phyloP scores from a whole-genome alignment of 805 yeast genomes.

The Metschnikowia borealis region DNA sequence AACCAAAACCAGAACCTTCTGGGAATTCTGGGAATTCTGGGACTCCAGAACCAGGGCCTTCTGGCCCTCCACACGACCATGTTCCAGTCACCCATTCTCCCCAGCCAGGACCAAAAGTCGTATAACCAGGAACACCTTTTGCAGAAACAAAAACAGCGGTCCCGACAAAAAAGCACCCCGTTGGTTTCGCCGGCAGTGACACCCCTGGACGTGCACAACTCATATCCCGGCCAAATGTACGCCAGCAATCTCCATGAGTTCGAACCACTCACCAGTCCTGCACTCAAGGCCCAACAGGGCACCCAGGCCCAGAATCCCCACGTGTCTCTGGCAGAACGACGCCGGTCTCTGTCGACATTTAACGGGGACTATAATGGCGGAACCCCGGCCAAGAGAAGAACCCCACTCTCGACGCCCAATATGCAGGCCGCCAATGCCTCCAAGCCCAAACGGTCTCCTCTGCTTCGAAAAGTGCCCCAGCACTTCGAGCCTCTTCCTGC shows the following conservation, averaged over 20 bases:
- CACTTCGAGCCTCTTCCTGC: constrained; percentile 24
- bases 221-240: constrained; percentile 15
- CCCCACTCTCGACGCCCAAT: constrained; percentile 44
- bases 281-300: constrained; percentile 46
- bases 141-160: constrained; percentile 27
- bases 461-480: constrained; percentile 17
- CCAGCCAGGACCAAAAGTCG: constrained; percentile 39
- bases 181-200: constrained; percentile 73
- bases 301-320: not conserved
- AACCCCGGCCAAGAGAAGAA: constrained; percentile 30
- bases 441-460: constrained; percentile 35
- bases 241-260: constrained; percentile 25
- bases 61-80: not conserved
- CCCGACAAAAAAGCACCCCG: constrained; percentile 46
- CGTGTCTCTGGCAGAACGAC: constrained; percentile 18
- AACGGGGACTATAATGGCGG: constrained; percentile 23
- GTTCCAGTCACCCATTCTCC: constrained; percentile 34
- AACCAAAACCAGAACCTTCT: too few species aligned
- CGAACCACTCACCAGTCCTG: constrained; percentile 65
- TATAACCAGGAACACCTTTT: constrained; percentile 40
- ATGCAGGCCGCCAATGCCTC: constrained; percentile 22
- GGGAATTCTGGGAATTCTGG: too few species aligned
- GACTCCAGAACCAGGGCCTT: too few species aligned
- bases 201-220: constrained; percentile 45
- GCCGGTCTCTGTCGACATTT: constrained; percentile 32